phyloP scores from a whole-genome alignment of 192 early-diverging fungal genomes.

The Backusella circina region DNA sequence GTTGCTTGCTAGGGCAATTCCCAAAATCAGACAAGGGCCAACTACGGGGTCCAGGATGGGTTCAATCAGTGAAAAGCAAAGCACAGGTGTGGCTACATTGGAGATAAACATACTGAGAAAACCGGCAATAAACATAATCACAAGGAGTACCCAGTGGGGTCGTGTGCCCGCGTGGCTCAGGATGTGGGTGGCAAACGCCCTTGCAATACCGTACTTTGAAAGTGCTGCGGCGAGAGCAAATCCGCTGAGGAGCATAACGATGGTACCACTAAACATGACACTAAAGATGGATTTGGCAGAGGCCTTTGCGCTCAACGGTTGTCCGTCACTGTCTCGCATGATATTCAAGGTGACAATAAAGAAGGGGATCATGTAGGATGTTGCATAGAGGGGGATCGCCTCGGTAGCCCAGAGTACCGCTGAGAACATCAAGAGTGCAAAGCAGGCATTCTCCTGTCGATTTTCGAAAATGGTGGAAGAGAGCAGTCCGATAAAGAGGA shows the following conservation, averaged over 20 bases:
- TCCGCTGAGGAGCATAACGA: constrained; percentile 71
- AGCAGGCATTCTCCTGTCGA: constrained; percentile 75
- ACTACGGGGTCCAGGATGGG: constrained; percentile 61
- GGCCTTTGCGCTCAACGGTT: constrained; percentile 45
- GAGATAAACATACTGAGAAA: constrained; percentile 76
- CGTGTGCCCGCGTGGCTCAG: constrained; percentile 63
- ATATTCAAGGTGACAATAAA: constrained; percentile 60
- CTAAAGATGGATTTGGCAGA: constrained; percentile 60
- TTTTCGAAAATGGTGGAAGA: constrained; percentile 56
- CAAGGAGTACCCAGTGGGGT: constrained; percentile 61
- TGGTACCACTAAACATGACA: constrained; percentile 70
- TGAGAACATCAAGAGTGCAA: constrained; percentile 79
- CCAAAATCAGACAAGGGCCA: constrained; percentile 62
- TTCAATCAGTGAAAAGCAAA: constrained; percentile 67
- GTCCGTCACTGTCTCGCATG: constrained; percentile 43
- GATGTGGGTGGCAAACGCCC: constrained; percentile 54
- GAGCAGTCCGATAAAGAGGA: neutral
- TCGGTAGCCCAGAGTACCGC: constrained; percentile 86
- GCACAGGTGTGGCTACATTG: constrained; percentile 74
- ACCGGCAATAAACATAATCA: constrained; percentile 72
- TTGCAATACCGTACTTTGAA: constrained; percentile 72
- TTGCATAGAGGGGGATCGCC: constrained; percentile 67
- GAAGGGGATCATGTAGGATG: constrained; percentile 63
- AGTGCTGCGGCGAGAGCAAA: constrained; percentile 70
- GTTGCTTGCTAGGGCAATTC: constrained; percentile 70